Evolutionary conservation across 805 yeast genomes (phyloP).

Genomic region (Pichia membranifaciens): DNA sequence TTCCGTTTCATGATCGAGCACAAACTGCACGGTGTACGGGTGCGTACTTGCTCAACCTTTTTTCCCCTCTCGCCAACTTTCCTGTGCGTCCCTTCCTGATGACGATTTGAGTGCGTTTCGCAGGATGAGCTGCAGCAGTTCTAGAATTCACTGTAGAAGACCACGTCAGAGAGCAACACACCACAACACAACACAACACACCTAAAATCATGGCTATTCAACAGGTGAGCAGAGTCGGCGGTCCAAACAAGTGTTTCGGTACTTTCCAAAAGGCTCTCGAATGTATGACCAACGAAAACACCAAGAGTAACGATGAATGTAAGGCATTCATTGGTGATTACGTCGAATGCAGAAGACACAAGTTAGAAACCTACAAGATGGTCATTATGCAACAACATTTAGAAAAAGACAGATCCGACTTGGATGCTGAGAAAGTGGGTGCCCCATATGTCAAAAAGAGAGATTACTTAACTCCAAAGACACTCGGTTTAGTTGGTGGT

Average conservation of each 20-base stretch:
- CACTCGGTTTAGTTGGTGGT: constrained; percentile 33
- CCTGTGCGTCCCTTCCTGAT: too few relatives aligned
- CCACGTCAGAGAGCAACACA: too few relatives aligned
- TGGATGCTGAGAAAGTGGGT: constrained; percentile 29
- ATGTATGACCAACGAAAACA: constrained; percentile 33
- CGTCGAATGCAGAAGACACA: constrained; percentile 35
- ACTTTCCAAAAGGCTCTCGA: constrained; percentile 34
- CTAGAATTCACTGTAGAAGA: too few relatives aligned
- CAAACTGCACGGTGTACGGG: too few relatives aligned
- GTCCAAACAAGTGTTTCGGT: constrained; percentile 35
- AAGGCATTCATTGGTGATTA: constrained; percentile 30
- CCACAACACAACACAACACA: background rate
- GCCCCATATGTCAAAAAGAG: constrained; percentile 36
- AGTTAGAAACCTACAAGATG: constrained; percentile 32
- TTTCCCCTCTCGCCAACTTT: constrained; percentile 1
- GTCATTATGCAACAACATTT: constrained; percentile 30
- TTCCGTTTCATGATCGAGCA: too few relatives aligned
- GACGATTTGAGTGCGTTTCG: too few relatives aligned
- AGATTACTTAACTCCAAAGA: constrained; percentile 34
- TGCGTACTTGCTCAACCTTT: too few relatives aligned
- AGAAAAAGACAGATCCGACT: constrained; percentile 23
- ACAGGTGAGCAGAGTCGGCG: constrained; percentile 32
- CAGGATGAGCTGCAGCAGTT: too few relatives aligned
- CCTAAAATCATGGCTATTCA: constrained; percentile 27
- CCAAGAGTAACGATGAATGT: constrained; percentile 29